Evolutionary conservation across 768 basidiomycete genomes (phyloP).

Genomic region (Leccinum incarnatum): DNA sequence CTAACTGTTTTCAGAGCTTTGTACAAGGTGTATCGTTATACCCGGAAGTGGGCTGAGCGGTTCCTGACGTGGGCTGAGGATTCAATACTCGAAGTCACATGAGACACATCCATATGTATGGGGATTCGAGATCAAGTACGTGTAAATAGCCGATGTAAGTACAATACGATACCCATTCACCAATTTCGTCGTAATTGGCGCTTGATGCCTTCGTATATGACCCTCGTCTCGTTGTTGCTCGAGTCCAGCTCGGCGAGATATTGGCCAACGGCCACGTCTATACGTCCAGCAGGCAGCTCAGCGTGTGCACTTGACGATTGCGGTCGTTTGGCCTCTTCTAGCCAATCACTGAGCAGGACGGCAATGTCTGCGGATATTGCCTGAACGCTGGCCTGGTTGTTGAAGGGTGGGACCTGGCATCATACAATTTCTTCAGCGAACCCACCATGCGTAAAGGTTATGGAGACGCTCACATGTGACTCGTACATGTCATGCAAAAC

Average conservation of each 20-base stretch:
- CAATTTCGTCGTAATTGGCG: conserved; percentile 70
- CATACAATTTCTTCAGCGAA: conserved; percentile 2
- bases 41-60: conserved; percentile 55
- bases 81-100: conserved; percentile 74
- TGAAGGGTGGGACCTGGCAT: conserved; percentile 75
- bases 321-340: conserved; percentile 71
- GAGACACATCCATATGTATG: conserved; percentile 18
- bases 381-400: conserved; percentile 75
- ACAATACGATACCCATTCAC: conserved; percentile 37
- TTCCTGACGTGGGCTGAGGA: conserved; percentile 72
- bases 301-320: conserved; percentile 59
- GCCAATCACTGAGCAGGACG: conserved; percentile 75
- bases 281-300: conserved; percentile 75
- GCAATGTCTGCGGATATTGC: conserved; percentile 81
- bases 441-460: not conserved
- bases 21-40: conserved; percentile 65
- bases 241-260: conserved; percentile 71
- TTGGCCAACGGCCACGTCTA: conserved; percentile 70
- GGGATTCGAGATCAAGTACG: conserved; percentile 11
- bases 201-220: conserved; percentile 66
- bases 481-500: conserved; percentile 84
- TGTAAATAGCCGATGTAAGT: conserved; percentile 14
- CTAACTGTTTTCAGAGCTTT: conserved; percentile 50
- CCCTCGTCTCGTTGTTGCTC: conserved; percentile 58
- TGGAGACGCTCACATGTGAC: conserved; percentile 60